Percentiles rank a stretch among this genome's conserved stretches.
phyloP scores from a whole-genome alignment of 163 green algal genomes.

The Scenedesmus sp. region DNA sequence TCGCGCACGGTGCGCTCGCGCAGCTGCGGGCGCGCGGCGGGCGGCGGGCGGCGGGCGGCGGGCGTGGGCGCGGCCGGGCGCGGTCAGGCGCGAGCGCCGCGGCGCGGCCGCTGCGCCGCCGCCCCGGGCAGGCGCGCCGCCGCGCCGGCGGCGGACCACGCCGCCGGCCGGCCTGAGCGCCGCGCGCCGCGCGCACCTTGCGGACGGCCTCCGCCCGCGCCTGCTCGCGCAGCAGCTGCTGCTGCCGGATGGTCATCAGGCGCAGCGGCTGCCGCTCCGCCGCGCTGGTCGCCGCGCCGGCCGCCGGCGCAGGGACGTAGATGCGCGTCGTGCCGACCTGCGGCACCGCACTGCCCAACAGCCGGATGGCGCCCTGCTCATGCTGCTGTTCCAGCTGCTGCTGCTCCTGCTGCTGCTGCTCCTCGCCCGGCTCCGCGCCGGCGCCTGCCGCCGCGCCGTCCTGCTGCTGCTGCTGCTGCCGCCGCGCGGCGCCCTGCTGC shows the following conservation, averaged over 20 bases:
- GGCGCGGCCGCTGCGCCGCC: no score
- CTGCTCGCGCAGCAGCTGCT: conserved; percentile 19
- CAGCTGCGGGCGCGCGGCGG: conserved; percentile 14
- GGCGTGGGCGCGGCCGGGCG: neutral
- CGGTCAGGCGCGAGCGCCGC: neutral
- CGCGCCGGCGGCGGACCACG: no score
- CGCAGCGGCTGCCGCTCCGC: neutral
- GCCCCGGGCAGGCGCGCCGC: no score
- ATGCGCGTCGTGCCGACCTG: conserved; percentile 5
- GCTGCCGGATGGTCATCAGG: neutral
- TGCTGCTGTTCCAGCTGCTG: neutral
- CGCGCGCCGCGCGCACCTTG: neutral
- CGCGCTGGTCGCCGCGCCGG: neutral
- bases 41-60: no score
- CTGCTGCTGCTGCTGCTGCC: conserved; percentile 3
- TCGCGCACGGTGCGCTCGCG: conserved; percentile 21
- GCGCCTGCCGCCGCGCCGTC: no score
- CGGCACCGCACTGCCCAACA: neutral
- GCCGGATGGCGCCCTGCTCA: neutral
- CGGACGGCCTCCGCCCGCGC: conserved; percentile 5
- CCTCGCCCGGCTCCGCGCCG: neutral
- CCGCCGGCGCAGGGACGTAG: conserved; percentile 22
- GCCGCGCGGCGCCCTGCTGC: neutral
- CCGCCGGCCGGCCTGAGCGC: no score
- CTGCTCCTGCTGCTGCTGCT: neutral